A percentile compares a stretch with the other conserved stretches of the same genome.
Evolutionary conservation across 192 early-diverging fungal species (phyloP).

Genomic region (Neocallimastix lanati): DNA sequence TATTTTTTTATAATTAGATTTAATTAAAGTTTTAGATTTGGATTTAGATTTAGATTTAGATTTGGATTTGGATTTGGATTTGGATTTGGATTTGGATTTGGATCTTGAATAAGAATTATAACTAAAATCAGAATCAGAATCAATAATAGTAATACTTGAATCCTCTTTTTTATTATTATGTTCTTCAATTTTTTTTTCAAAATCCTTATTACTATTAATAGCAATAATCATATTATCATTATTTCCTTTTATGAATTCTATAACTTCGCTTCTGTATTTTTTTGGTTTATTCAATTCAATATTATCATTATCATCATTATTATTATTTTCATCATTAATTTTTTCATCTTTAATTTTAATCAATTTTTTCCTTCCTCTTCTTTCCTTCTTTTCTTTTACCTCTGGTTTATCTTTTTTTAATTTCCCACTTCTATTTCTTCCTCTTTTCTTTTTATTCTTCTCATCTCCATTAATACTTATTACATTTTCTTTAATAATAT

Average conservation of each 20-base stretch:
- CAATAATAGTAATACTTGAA: no score
- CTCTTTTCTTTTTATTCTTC: background rate
- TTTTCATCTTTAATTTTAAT: background rate
- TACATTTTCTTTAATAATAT: background rate
- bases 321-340: background rate
- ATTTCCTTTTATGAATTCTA: background rate
- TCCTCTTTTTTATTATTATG: background rate
- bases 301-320: no score
- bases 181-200: background rate
- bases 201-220: background rate
- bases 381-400: background rate
- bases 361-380: no score
- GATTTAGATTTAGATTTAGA: no score
- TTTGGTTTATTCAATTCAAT: no score
- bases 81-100: no score
- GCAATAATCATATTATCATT: background rate
- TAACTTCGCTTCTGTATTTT: no score
- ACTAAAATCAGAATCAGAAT: no score
- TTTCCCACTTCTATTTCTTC: background rate
- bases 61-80: no score
- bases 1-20: no score
- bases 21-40: no score
- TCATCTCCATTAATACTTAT: background rate
- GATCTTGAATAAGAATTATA: no score
- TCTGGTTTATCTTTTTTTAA: background rate